phyloP scores from a whole-genome alignment of 257 asterid species.

The Ballota nigra region DNA sequence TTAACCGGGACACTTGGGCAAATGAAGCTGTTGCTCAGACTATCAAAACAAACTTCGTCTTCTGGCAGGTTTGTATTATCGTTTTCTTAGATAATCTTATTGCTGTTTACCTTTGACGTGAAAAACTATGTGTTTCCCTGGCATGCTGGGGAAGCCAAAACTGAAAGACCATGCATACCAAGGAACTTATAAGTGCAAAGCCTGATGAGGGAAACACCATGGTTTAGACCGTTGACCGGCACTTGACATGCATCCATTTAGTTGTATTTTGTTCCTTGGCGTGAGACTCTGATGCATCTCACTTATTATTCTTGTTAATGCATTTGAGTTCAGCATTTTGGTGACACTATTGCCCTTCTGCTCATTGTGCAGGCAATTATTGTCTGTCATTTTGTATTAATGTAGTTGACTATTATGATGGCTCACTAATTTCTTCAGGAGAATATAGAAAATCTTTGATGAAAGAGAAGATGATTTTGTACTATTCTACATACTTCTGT shows the following conservation, averaged over 20 bases:
- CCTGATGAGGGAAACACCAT: background rate
- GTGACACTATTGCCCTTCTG: background rate
- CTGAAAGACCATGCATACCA: background rate
- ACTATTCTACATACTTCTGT: background rate
- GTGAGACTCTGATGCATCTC: background rate
- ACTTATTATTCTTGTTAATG: background rate
- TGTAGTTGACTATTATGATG: background rate
- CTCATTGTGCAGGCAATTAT: background rate
- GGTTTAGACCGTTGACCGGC: background rate
- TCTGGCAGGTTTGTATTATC: slow-evolving; percentile 83
- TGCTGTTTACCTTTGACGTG: background rate
- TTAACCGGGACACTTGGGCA: slow-evolving; percentile 98
- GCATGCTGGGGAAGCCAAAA: background rate
- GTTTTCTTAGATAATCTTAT: background rate
- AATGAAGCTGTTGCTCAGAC: slow-evolving; percentile 98
- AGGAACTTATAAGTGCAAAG: background rate
- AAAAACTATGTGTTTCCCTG: background rate
- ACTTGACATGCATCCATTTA: background rate
- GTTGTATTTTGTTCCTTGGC: background rate
- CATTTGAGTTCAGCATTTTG: slow-evolving; percentile 8
- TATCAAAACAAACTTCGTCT: slow-evolving; percentile 80
- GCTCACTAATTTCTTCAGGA: background rate
- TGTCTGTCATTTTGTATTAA: background rate
- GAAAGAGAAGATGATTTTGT: slow-evolving; percentile 5
- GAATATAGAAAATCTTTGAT: slow-evolving; percentile 8